Conservation (phyloP, 1,139 yeast species). For the Blastobotrys petasosporus region DNA sequence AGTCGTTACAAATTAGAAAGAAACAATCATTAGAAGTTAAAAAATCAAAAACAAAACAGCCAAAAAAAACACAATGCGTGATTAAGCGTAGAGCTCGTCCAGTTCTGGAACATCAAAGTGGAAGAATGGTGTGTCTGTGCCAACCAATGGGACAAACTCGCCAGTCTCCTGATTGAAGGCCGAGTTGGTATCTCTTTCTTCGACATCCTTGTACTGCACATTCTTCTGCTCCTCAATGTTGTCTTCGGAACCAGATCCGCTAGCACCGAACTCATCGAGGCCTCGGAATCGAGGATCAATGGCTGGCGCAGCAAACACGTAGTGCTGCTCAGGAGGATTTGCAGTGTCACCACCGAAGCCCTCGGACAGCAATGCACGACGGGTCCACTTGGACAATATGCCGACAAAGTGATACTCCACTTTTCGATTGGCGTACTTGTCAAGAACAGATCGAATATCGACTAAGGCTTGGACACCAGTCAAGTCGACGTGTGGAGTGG, state of each 20-base stretch:
- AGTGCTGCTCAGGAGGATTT: conserved; percentile 20
- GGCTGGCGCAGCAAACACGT: conserved; percentile 20
- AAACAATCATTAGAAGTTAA: neutral
- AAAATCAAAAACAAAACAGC: neutral
- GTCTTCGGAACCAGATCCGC: conserved; percentile 13
- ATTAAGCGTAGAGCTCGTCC: conserved; percentile 10
- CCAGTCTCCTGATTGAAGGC: conserved; percentile 28
- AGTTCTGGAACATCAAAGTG: conserved; percentile 83
- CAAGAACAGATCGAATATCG: conserved; percentile 68
- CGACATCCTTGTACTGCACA: conserved; percentile 20
- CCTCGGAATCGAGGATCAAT: conserved; percentile 12
- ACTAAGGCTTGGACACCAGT: conserved; percentile 74
- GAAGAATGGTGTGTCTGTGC: conserved; percentile 77
- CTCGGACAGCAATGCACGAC: conserved; percentile 65
- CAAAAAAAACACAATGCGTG: neutral
- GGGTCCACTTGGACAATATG: conserved; percentile 77
- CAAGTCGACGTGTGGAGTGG: conserved; percentile 68
- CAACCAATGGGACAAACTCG: conserved; percentile 50
- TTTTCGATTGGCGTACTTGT: conserved; percentile 71
- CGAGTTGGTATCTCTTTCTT: conserved; percentile 19
- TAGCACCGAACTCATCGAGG: conserved; percentile 22
- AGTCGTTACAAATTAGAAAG: neutral
- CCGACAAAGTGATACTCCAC: conserved; percentile 90
- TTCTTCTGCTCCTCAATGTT: conserved; percentile 11
- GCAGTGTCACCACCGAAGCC: conserved; percentile 69